Evolutionary conservation across 345 rosid species (phyloP), one percentile per base, ranked within the genome.

Genomic region (Lagerstroemia speciosa): DNA sequence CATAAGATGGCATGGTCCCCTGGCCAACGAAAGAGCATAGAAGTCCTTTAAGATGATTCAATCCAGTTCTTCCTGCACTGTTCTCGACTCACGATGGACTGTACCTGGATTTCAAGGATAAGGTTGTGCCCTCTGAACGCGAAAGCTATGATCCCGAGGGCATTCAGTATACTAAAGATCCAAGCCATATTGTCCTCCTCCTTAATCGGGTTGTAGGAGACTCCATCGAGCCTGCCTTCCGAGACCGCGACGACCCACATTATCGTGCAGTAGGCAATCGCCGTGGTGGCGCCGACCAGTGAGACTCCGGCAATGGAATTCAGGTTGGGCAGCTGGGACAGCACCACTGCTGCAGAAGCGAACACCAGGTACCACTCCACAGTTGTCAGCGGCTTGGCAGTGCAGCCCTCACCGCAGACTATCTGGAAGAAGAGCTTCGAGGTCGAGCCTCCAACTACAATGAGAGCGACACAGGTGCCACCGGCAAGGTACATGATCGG

Each of bases 351-450:
- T 0, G 75, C 71, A 22, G 62, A 68, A 8, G 81, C 71, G 62
- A 78, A 78, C 52, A 74, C 75, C 17, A 78, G 61, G 78, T 78
- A 78, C 81, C 81, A 78, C 69, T 74, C 81, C 12, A 61, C 71
- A 14, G 58, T 69, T 14, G 75, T 71, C 41, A 72, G 41, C 14
- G 69, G 63, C 65, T 71, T 60, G 20, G 67, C 70, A 0, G 73
- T 22, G 61, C 68, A 37, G 27, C 43, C 26, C 8, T 37, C 41
- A 17, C 78, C 78, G 55, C 81, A 78, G 9, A 65, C 29, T 16
- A 72, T 74, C 31, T 74, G 43, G 70, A 68, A 78, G 71, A 78
- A 78, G 36, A 69, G 37, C 63, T 74, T 78, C 34, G 53, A 65
- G 16, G 81, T 69, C 8, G 75, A 71, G 15, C 78, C 81, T 3